Evolutionary conservation across 805 yeast species (phyloP), one percentile per base, ranked within the genome.

Genomic region (Candida sithepensis): DNA sequence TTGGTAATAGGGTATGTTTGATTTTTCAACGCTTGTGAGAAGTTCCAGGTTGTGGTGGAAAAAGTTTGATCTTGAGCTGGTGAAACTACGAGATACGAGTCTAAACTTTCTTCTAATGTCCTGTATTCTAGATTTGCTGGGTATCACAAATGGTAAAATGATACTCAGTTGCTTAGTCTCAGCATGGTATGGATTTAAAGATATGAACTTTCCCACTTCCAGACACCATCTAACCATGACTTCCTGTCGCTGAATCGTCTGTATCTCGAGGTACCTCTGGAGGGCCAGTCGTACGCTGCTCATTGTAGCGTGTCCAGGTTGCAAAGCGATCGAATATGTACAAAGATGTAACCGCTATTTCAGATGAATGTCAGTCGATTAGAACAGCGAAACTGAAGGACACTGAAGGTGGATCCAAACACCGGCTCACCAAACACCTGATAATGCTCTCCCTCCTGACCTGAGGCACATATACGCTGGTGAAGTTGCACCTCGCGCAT

Each of bases 161-260:
- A 51, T 41, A 28, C 50, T 51, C 30, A 42, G 51, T 34, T 51
- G 51, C 20, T 30, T 41, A 28, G 14, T 12, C 9, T 30, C 36
- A 28, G 18, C 6, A 16, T 20, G 32, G 21, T 33, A 22, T 24
- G 37, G 39, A 18, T 33, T 19, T n/a, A 43, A 16, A n/a, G 49
- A 26, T 14, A 47, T 20, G 21, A 39, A 34, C 16, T 28, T 28
- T 2, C 51, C 47, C 13, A 50, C 38, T 2, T 55, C 60, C 38
- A 59, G 36, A 41, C 60, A 62, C 67, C 66, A 63, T 40, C 43
- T 50, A 13, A 63, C 50, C 54, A 62, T 61, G 36, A 52, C 45
- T 24, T 61, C 64, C 45, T 65, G 53, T 47, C 59, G 57, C 38
- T 54, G 57, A 7, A 59, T 26, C 4, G 53, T 21, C 33, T 52